Evolutionary conservation across 2,329 filamentous ascomycete species (phyloP), one percentile per base, ranked within the genome.

Genomic region (Aspergillus pseudoviridinutans): DNA sequence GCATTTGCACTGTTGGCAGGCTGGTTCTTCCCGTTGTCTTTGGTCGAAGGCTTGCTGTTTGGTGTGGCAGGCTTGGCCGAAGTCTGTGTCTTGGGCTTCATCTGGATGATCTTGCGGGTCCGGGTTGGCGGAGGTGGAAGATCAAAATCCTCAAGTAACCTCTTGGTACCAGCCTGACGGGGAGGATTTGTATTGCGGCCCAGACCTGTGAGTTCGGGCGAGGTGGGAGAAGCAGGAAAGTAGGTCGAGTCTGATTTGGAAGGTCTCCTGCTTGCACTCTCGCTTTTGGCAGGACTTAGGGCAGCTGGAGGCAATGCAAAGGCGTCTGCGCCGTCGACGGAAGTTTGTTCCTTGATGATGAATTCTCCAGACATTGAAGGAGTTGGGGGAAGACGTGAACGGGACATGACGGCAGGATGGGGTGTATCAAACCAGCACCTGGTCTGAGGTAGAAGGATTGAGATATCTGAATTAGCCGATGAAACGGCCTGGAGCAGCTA

Each of bases 81-180:
- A 76, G 20, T 84, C 54, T 71, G 72, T 2, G 71, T 70, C 59
- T 80, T 79, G 10, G 86, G 93, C 75, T 96, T 96, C 92, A 97
- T 96, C 77, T 97, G 93, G 58, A 97, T 97, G 71, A 99, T 97
- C 78, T 95, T 97, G 68, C 93, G 88, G 46, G 91, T 90, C 61
- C 93, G 83, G 3, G 92, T 96, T 0, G 94, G 94, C 17, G 93
- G 94, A 9, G 94, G 94, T 22, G 94, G 94, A 17, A 99, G 83
- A 9, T 89, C 84, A 72, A 96, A 95, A 28, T 76, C 73, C 32
- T 75, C 73, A 58, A 77, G 64, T 24, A 76, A 69, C 42, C 74
- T 69, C 66, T 81, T 77, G 64, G 69, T 58, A 58, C 66, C 70
- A 66, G 66, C 56, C 63, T 67, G 71, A 54, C 61, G 70, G 57